Base-by-base conservation (phyloP, 371 early-diverging fungal species). In the Apophysomyces elegans region DNA sequence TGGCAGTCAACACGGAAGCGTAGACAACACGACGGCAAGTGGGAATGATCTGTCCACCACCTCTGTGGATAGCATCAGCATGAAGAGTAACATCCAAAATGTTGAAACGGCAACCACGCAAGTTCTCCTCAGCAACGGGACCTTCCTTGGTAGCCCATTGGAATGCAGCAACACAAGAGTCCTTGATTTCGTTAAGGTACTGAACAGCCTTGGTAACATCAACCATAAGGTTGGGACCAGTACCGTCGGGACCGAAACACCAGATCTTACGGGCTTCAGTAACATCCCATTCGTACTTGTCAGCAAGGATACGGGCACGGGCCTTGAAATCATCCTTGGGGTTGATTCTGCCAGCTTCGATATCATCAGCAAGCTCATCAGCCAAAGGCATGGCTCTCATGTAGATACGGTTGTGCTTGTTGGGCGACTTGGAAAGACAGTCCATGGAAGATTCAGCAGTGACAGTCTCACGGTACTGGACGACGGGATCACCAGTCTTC, bases 351-450 rank as follows among this genome's bases (percentile, higher is more conserved):
- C 98, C 97, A 14, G 76, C 73, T 74, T 97, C 97, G 59, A 99
- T 94, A 57, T 87, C 95, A 41, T 76, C 73, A 65, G 93, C 74
- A 50, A 99, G 85, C 59, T 98, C 96, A 69, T 96, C 96, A 50
- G 85, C 86, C 54, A 99, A 66, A 56, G 99, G 99, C 45, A 73
- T 63, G 44, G 99, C 98, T 79, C 90, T 95, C 99, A 99, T 95
- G 90, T 91, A 99, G 86, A 99, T 91, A 95, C 99, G 99, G 93
- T 99, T 99, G 91, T 99, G 99, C 91, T 99, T 99, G 96, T 99
- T 99, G 79, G 99, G 97, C 63, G 99, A 99, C 91, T 99, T 99
- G 85, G 98, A 94, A 76, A 99, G 83, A 67, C 92, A 91, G 65
- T 80, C 79, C 61, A 92, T 86, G 72, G 78, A 74, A 21, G 97